Percentiles rank a stretch among this genome's conserved stretches.
phyloP scores from a whole-genome alignment of 2,329 filamentous ascomycete species.

The Pseudogymnoascus sp. region DNA sequence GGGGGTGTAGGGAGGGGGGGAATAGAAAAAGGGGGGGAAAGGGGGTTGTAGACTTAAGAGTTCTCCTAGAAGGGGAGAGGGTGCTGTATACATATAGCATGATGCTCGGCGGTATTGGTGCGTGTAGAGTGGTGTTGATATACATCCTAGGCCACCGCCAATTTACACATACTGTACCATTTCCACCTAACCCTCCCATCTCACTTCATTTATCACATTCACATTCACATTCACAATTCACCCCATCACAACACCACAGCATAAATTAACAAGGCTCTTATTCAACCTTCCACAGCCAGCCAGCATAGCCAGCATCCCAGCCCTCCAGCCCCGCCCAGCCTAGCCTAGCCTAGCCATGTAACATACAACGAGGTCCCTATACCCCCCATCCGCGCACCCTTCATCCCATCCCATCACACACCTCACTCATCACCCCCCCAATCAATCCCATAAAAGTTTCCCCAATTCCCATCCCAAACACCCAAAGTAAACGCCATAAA shows the following conservation, averaged over 20 bases:
- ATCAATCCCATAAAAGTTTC: background rate
- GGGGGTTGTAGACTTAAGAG: background rate
- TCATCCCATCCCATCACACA: background rate
- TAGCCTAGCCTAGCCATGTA: background rate
- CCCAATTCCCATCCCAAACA: background rate
- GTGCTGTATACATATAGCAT: background rate
- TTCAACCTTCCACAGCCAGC: background rate
- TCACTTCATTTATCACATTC: too few relatives aligned
- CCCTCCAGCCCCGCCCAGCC: background rate
- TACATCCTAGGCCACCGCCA: background rate
- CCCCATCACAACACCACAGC: background rate
- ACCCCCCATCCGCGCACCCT: background rate
- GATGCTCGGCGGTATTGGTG: background rate
- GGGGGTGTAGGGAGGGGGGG: too few relatives aligned
- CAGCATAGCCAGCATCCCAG: background rate
- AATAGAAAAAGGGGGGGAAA: background rate
- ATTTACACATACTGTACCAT: background rate
- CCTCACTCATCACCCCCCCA: background rate
- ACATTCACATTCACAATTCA: background rate
- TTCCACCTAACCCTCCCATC: background rate
- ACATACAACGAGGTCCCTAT: slow-evolving; percentile 1
- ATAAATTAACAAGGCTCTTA: slow-evolving; percentile 1
- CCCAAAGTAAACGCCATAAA: background rate
- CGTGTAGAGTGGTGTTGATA: background rate
- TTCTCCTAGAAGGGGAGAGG: too few relatives aligned